Conservation (phyloP, 345 rosid species). For the Luvunga scandens region DNA sequence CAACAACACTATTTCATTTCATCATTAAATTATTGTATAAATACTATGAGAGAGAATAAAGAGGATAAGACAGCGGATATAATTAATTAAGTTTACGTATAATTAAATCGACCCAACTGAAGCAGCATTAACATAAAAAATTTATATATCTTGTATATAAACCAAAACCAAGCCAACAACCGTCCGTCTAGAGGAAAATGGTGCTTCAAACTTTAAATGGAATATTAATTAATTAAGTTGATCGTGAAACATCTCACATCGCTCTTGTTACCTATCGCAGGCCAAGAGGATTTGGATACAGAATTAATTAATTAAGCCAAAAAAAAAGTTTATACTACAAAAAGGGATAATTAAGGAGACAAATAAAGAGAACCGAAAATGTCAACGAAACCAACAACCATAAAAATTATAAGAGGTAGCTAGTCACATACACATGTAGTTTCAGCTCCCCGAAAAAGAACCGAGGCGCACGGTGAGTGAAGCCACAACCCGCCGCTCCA, state of each 20-base stretch:
- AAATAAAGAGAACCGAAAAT: not conserved
- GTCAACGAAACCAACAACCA: conserved; percentile 20
- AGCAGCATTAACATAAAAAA: conserved; percentile 6
- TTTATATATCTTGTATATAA: not conserved
- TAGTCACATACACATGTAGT: not conserved
- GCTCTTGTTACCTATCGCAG: conserved; percentile 14
- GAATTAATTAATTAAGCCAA: not conserved
- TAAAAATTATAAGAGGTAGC: conserved; percentile 1
- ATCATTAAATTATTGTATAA: not conserved
- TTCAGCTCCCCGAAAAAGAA: conserved; percentile 22
- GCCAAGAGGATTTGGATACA: not conserved
- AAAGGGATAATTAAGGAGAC: conserved; percentile 8
- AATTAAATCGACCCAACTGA: conserved; percentile 4
- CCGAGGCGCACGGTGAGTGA: conserved; percentile 8
- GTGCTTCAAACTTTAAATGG: conserved; percentile 9
- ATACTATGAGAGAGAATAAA: not conserved
- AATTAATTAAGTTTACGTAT: not conserved
- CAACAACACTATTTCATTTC: conserved; percentile 7
- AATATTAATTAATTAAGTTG: conserved; percentile 6
- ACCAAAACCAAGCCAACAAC: conserved; percentile 12
- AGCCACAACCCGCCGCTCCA: not conserved
- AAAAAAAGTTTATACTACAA: not conserved
- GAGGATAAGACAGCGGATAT: conserved; percentile 18
- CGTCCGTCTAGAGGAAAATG: conserved; percentile 4
- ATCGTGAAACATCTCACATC: conserved; percentile 4